These are phyloP conservation scores for Drechslera avenae DNA, from an alignment of 2,329 filamentous ascomycete species.

Conservation along the genomic window DNA sequence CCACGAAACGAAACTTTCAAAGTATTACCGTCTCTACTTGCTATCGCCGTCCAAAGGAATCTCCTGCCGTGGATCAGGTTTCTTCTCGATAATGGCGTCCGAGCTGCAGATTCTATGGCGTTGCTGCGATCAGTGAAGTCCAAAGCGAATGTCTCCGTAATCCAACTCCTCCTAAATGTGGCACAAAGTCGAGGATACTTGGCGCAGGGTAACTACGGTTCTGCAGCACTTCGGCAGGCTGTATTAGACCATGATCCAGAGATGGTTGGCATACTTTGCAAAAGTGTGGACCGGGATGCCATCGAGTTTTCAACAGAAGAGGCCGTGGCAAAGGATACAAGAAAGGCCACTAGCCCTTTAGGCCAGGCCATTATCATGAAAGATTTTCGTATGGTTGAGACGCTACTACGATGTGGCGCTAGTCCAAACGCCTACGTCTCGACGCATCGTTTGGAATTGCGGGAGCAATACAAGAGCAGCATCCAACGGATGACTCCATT, in stretches of 20 bases:
- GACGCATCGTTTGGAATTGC: not conserved
- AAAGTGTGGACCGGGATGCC: not conserved
- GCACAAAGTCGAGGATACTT: not conserved
- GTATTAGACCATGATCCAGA: not conserved
- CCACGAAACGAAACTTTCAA: no score
- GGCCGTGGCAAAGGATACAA: accelerated
- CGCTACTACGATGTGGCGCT: not conserved
- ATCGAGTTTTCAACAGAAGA: not conserved
- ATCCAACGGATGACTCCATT: not conserved
- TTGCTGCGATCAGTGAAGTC: not conserved
- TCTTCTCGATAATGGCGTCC: no score
- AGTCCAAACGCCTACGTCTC: not conserved
- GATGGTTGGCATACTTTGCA: not conserved
- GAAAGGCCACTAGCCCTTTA: not conserved
- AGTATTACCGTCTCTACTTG: no score
- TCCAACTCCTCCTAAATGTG: not conserved
- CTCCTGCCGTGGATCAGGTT: no score
- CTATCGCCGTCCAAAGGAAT: no score
- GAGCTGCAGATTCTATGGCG: not conserved
- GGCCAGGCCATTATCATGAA: not conserved
- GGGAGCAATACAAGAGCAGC: not conserved
- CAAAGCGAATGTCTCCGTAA: not conserved
- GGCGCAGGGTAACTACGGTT: no score
- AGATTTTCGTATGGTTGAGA: accelerated
- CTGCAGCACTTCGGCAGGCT: no score